Conservation (phyloP, 306 rosid species). For the Purshia tridentata region DNA sequence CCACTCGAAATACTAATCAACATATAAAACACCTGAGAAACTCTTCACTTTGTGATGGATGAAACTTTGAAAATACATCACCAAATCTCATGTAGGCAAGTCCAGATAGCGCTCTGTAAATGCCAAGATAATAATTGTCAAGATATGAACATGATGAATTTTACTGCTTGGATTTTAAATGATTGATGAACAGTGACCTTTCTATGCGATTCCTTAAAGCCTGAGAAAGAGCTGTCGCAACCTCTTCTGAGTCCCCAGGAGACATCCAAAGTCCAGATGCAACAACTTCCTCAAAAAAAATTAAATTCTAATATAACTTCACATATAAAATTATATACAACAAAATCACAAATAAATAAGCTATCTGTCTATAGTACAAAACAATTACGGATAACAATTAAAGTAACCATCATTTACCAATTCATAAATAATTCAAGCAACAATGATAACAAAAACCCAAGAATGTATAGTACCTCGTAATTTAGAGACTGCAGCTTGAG, state of each 20-base stretch:
- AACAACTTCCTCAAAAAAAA: slow-evolving; percentile 57
- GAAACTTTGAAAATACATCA: slow-evolving; percentile 85
- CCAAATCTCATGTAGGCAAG: slow-evolving; percentile 88
- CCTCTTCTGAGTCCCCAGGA: slow-evolving; percentile 98
- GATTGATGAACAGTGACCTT: slow-evolving; percentile 48
- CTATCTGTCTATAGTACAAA: slow-evolving; percentile 1
- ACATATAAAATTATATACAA: slow-evolving; percentile 11
- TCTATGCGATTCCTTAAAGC: slow-evolving; percentile 84
- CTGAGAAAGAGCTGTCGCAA: slow-evolving; percentile 92
- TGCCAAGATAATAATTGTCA: slow-evolving; percentile 31
- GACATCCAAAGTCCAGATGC: slow-evolving; percentile 91
- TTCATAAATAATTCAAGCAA: neutral
- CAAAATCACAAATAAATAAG: slow-evolving; percentile 24
- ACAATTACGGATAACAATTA: neutral
- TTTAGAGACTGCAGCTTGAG: slow-evolving; percentile 72
- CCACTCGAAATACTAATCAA: slow-evolving; percentile 1
- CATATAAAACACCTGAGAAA: slow-evolving; percentile 57
- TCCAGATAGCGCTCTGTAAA: slow-evolving; percentile 69
- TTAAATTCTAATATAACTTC: slow-evolving; percentile 4
- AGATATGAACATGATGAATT: slow-evolving; percentile 31
- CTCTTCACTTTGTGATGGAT: slow-evolving; percentile 73
- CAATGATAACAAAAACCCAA: slow-evolving; percentile 5
- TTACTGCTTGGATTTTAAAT: slow-evolving; percentile 18
- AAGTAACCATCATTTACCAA: neutral
- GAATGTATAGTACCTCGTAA: slow-evolving; percentile 64